phyloP scores from a whole-genome alignment of 495 filamentous ascomycete species.

The Opeltia flavorubescens region DNA sequence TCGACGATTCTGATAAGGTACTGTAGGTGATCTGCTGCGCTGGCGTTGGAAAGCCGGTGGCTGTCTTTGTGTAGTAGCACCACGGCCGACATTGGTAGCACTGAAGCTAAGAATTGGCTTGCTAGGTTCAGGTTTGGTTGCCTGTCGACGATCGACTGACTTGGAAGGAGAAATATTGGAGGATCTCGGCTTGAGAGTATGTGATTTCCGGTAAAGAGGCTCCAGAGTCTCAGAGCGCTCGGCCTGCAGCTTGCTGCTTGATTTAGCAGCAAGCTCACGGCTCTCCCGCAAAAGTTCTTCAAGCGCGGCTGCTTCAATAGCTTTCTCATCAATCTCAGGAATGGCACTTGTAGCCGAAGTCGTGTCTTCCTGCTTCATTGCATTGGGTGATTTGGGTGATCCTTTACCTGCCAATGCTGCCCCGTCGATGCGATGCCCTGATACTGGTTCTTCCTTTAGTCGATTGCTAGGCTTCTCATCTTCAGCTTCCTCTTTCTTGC shows the following conservation, averaged over 20 bases:
- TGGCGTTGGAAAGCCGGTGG: neutral
- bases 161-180: conserved; percentile 11
- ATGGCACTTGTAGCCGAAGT: conserved; percentile 15
- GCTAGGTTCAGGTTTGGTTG: conserved; percentile 5
- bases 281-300: conserved; percentile 44
- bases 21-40: neutral
- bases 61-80: neutral
- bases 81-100: conserved; percentile 7
- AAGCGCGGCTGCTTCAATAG: conserved; percentile 41
- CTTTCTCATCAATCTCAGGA: conserved; percentile 43
- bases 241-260: conserved; percentile 41
- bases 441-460: neutral
- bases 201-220: conserved; percentile 24
- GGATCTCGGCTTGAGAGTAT: neutral
- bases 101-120: conserved; percentile 11
- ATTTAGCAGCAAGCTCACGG: conserved; percentile 45
- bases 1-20: neutral
- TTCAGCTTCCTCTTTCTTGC: conserved; percentile 30
- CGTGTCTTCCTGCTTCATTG: too few species aligned
- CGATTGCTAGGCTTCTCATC: conserved; percentile 11
- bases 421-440: neutral
- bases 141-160: conserved; percentile 5
- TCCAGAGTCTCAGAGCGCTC: conserved; percentile 35
- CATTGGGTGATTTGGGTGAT: too few species aligned
- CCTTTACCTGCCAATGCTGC: too few species aligned